Base-by-base conservation (phyloP, 352 stramenopile species). In the Pythium dissimile region DNA sequence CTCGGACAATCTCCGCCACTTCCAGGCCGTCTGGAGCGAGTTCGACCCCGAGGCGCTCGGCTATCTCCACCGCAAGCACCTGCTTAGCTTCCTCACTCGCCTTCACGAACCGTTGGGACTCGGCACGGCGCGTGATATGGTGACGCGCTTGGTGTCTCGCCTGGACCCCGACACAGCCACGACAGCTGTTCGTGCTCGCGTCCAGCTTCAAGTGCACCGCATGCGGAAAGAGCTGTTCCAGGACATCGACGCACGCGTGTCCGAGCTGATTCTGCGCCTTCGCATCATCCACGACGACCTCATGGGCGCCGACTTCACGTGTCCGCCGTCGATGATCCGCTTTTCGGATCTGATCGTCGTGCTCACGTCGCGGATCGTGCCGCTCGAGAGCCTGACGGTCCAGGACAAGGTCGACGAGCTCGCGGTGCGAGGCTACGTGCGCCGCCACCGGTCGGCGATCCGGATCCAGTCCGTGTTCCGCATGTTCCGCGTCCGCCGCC, bases 331-430 rank as follows among this genome's bases (percentile, higher is more conserved):
- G 3, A 89, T 93, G 80, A 79, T 92, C 34, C 74, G 82, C 2
- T 92, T 91, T 50, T 84, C 73, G 0, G 81, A 94, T 53, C 32
- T 94, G 2, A 56, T 94, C 10, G 54, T 92, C 9, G 80, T 92
- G 5, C 62, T 94, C 3, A 85, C 80, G 5, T 73, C 77, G 47
- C 72, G 84, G 24, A 79, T 88, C 27, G 59, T 92, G 2, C 84
- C 81, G 4, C 52, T 88, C 7, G 81, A 89, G 12, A 81, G 81
- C 32, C 59, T 90, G 26, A 89, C 84, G 1, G 80, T 94, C 1
- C 75, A 86, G 42, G 84, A 92, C 42, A 94, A 94, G 71, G 84
- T 94, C 6, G 78, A 92, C 39, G 84, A 94, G 41, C 61, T 94
- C 1, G 80, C 81, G 0, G 80, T 91, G 20, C 76, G 80, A 21